These are phyloP conservation scores for Nakaseomyces bracarensis DNA, from an alignment of 1,139 yeast genomes.

Conservation along the genomic window DNA sequence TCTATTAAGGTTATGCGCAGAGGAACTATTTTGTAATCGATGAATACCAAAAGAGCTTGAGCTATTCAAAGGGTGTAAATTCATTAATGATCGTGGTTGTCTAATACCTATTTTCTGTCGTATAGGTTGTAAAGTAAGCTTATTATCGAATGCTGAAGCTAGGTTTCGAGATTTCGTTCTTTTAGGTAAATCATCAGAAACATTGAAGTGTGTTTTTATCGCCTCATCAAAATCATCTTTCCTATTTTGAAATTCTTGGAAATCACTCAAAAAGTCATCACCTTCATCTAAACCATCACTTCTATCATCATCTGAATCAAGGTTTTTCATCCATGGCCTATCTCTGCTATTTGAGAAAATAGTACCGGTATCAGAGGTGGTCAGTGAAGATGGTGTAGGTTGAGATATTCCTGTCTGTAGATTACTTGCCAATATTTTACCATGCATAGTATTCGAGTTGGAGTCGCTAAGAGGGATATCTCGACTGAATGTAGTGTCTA, in stretches of 20 bases:
- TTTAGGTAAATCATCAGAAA: constrained; percentile 9
- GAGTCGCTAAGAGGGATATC: too few relatives aligned
- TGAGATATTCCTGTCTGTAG: constrained; percentile 1
- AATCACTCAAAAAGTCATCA: constrained; percentile 25
- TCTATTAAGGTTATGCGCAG: constrained; percentile 22
- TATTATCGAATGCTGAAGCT: constrained; percentile 13
- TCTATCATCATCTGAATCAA: constrained; percentile 13
- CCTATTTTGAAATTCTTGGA: constrained; percentile 25
- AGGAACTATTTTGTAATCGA: constrained; percentile 21
- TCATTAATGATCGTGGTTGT: constrained; percentile 29
- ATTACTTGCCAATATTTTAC: too few relatives aligned
- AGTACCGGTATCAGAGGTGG: constrained; percentile 27
- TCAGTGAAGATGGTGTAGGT: constrained; percentile 24
- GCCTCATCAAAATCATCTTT: constrained; percentile 25
- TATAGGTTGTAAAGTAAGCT: constrained; percentile 11
- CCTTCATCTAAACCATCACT: constrained; percentile 20
- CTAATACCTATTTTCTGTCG: constrained; percentile 12
- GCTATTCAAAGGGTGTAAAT: constrained; percentile 15
- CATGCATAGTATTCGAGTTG: too few relatives aligned
- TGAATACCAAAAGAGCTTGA: background rate
- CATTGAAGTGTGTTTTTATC: constrained; percentile 17
- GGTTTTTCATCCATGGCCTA: constrained; percentile 5
- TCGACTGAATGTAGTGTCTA: constrained; percentile 24
- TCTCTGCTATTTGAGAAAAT: constrained; percentile 20
- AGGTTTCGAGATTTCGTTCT: constrained; percentile 6